These are phyloP conservation scores for Choiromyces venosus DNA, from an alignment of 495 filamentous ascomycete species.

Conservation along the genomic window DNA sequence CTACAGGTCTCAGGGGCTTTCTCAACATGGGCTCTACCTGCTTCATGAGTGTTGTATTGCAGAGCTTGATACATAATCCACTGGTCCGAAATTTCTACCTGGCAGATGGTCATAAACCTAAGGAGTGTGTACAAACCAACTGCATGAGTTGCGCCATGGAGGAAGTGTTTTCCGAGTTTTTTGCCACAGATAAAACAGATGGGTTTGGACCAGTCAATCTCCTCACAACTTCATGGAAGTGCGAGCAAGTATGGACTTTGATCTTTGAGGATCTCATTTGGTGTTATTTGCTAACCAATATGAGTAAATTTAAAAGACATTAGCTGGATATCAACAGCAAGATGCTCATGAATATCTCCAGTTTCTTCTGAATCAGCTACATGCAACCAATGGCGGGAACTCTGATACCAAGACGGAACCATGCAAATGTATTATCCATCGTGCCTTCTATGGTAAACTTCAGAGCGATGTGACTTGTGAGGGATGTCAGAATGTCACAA, in stretches of 20 bases:
- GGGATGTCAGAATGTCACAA: slow-evolving; percentile 69
- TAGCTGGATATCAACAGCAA: slow-evolving; percentile 87
- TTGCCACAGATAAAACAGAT: slow-evolving; percentile 70
- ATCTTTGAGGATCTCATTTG: neutral
- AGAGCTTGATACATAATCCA: slow-evolving; percentile 82
- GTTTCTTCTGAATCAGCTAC: slow-evolving; percentile 81
- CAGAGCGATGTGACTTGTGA: slow-evolving; percentile 82
- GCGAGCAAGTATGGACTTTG: slow-evolving; percentile 50
- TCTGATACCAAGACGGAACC: slow-evolving; percentile 55
- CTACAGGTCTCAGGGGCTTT: slow-evolving; percentile 73
- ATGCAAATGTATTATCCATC: slow-evolving; percentile 83
- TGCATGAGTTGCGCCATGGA: slow-evolving; percentile 85
- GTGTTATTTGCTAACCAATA: slow-evolving; percentile 17
- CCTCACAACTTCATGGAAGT: slow-evolving; percentile 72
- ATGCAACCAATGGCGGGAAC: slow-evolving; percentile 60
- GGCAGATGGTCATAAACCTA: slow-evolving; percentile 68
- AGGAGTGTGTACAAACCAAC: slow-evolving; percentile 59
- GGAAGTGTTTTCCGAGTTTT: slow-evolving; percentile 87
- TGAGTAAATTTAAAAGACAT: slow-evolving; percentile 56
- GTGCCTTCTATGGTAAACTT: slow-evolving; percentile 80
- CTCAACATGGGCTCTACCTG: slow-evolving; percentile 92
- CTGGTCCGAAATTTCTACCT: slow-evolving; percentile 80
- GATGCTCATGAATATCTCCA: slow-evolving; percentile 95
- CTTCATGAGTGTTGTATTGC: slow-evolving; percentile 86
- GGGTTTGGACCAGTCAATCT: slow-evolving; percentile 79